These are phyloP conservation scores for Drechslerella coelobrocha DNA, from an alignment of 2,329 filamentous ascomycete genomes.

Conservation along the genomic window DNA sequence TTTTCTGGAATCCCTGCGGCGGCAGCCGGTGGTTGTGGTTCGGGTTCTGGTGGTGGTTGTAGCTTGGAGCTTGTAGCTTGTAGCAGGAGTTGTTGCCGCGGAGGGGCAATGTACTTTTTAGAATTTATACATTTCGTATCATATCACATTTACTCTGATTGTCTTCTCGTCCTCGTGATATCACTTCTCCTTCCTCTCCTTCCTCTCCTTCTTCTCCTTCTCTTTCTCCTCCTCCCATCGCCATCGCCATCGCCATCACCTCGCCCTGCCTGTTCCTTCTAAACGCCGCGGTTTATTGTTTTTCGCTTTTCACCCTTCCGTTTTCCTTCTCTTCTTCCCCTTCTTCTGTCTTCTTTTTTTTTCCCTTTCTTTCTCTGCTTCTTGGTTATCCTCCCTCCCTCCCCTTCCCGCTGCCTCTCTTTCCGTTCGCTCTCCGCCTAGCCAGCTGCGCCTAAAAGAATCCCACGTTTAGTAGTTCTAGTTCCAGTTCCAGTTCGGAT, in stretches of 20 bases:
- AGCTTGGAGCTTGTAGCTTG: too few species aligned
- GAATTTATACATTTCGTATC: too few species aligned
- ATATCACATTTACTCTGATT: too few species aligned
- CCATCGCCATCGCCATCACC: not conserved
- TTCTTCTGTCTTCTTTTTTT: slow-evolving; percentile 35
- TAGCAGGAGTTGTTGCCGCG: too few species aligned
- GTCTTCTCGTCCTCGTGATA: too few species aligned
- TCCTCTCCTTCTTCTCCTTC: slow-evolving; percentile 23
- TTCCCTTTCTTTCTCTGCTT: slow-evolving; percentile 20
- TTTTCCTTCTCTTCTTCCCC: slow-evolving; percentile 32
- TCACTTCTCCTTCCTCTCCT: slow-evolving; percentile 24
- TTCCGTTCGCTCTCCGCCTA: not conserved
- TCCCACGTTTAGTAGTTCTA: slow-evolving; percentile 27
- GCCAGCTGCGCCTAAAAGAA: not conserved
- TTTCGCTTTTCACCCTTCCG: slow-evolving; percentile 2
- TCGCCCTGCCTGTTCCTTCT: not conserved
- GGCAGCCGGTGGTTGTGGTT: too few species aligned
- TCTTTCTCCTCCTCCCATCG: not conserved
- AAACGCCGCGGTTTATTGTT: not conserved
- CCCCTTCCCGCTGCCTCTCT: slow-evolving; percentile 16
- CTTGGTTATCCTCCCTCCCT: slow-evolving; percentile 6
- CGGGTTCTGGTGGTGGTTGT: too few species aligned
- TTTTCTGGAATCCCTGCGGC: too few species aligned
- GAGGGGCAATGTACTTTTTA: too few species aligned
- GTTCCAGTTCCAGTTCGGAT: not conserved